phyloP scores from a whole-genome alignment of 2,329 filamentous ascomycete genomes.

The Paraphaeosphaeria sporulosa region DNA sequence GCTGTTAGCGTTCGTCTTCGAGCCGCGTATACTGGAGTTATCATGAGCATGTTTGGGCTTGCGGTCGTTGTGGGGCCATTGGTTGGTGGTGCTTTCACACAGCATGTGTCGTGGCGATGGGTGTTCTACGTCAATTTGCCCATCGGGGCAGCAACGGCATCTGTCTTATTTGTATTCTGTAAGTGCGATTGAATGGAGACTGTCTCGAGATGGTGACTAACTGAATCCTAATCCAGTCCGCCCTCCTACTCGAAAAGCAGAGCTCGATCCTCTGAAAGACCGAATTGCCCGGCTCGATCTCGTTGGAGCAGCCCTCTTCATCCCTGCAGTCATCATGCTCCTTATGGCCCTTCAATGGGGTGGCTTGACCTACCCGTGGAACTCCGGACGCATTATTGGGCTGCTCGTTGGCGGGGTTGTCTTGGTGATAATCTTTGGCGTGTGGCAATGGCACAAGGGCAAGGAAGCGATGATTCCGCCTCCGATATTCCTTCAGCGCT shows the following conservation, averaged over 20 bases:
- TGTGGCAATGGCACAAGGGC: constrained; percentile 31
- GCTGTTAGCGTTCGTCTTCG: constrained; percentile 51
- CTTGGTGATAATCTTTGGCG: constrained; percentile 49
- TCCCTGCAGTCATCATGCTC: constrained; percentile 52
- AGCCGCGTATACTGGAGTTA: constrained; percentile 53
- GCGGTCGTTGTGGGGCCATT: constrained; percentile 35
- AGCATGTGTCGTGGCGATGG: constrained; percentile 52
- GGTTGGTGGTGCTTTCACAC: constrained; percentile 53
- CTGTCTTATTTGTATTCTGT: constrained; percentile 21
- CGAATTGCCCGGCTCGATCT: constrained; percentile 54
- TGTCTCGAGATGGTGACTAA: background rate
- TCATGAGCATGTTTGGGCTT: constrained; percentile 53
- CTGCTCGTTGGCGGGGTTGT: constrained; percentile 56
- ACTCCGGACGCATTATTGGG: constrained; percentile 53
- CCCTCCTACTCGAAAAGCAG: constrained; percentile 25
- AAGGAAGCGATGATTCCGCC: constrained; percentile 50
- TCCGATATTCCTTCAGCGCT: constrained; percentile 48
- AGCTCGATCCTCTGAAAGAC: constrained; percentile 23
- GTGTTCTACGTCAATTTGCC: constrained; percentile 57
- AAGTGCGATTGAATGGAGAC: background rate
- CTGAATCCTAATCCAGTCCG: constrained; percentile 16
- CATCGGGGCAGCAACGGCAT: constrained; percentile 42
- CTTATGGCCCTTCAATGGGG: constrained; percentile 59
- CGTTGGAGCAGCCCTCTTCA: constrained; percentile 51
- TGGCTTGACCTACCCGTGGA: constrained; percentile 53